Evolutionary conservation across 352 stramenopile species (phyloP).

Genomic region (Pythium rishiriense): DNA sequence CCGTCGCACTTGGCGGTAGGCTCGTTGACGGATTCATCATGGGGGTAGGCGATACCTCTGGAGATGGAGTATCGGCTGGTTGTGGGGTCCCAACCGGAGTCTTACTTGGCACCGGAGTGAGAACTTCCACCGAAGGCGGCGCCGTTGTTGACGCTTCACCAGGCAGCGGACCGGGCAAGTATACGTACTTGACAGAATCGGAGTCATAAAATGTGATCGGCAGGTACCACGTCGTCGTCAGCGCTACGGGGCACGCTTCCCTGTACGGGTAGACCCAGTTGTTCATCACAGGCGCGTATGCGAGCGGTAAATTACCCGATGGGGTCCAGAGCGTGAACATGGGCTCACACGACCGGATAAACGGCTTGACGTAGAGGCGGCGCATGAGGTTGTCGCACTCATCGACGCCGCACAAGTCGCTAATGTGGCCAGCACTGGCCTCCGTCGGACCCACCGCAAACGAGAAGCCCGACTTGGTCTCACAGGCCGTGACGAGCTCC

Average conservation of each 20-base stretch:
- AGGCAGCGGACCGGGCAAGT: not conserved
- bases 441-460: not conserved
- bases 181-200: not conserved
- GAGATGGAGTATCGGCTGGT: too few relatives aligned
- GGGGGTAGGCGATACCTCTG: too few relatives aligned
- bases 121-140: too few relatives aligned
- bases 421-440: not conserved
- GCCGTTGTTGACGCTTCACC: not conserved
- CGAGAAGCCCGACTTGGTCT: constrained; percentile 15
- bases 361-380: not conserved
- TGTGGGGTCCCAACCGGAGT: too few relatives aligned
- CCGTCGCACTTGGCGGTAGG: too few relatives aligned
- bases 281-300: not conserved
- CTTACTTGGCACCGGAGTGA: not conserved
- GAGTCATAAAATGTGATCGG: too few relatives aligned
- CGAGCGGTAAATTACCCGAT: not conserved
- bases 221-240: not conserved
- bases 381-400: not conserved
- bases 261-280: not conserved
- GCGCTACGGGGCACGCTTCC: not conserved
- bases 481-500: not conserved
- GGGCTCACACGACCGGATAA: not conserved
- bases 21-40: too few relatives aligned
- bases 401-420: not conserved
- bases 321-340: not conserved